Conservation (phyloP, 2,329 filamentous ascomycete genomes). For the Mariannaea sp. region DNA sequence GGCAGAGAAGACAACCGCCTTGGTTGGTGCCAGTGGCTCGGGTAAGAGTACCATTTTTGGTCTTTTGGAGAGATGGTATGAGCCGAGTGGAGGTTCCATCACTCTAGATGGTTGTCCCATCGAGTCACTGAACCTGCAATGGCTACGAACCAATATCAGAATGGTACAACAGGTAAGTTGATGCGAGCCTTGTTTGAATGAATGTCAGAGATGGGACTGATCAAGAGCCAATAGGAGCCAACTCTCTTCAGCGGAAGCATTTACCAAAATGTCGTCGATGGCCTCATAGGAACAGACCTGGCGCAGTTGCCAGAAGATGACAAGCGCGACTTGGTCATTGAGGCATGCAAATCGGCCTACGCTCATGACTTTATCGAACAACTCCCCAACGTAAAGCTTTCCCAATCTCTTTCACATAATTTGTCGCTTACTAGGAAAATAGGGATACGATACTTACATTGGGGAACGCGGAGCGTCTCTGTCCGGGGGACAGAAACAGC, state of each 20-base stretch:
- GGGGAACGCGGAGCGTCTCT: slow-evolving; percentile 69
- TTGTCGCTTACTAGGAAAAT: background rate
- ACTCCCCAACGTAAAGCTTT: slow-evolving; percentile 45
- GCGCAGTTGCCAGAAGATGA: slow-evolving; percentile 47
- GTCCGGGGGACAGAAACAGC: slow-evolving; percentile 70
- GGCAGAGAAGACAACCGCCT: slow-evolving; percentile 55
- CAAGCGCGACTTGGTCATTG: slow-evolving; percentile 49
- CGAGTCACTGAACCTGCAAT: slow-evolving; percentile 52
- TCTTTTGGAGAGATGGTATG: slow-evolving; percentile 64
- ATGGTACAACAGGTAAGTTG: slow-evolving; percentile 51
- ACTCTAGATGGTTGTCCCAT: slow-evolving; percentile 51
- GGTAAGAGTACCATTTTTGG: slow-evolving; percentile 64
- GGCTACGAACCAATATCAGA: slow-evolving; percentile 58
- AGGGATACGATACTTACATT: slow-evolving; percentile 64
- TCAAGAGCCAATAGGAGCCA: slow-evolving; percentile 49
- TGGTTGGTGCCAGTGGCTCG: slow-evolving; percentile 62
- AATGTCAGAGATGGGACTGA: no score
- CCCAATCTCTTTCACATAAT: slow-evolving; percentile 24
- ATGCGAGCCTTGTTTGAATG: no score
- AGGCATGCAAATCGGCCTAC: slow-evolving; percentile 56
- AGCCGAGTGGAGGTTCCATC: slow-evolving; percentile 51
- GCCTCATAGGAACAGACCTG: slow-evolving; percentile 47
- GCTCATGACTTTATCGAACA: slow-evolving; percentile 58
- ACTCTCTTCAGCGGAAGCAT: slow-evolving; percentile 59
- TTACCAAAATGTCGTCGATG: slow-evolving; percentile 57